Evolutionary conservation across 441 rosid genomes (phyloP), one percentile per base, ranked within the genome.

Genomic region (Omphalea diandra): DNA sequence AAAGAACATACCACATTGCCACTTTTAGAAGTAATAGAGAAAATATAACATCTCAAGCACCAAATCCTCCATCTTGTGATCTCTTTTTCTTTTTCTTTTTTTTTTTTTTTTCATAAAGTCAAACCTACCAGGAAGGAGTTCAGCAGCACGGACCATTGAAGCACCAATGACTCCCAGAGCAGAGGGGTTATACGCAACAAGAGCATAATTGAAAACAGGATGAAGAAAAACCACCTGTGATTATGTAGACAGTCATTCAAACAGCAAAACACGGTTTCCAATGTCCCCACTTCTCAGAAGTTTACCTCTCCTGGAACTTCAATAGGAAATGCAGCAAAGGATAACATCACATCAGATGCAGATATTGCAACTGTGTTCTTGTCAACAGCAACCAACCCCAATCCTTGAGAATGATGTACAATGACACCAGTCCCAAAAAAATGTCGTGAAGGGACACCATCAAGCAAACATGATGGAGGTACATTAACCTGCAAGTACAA

Each of bases 281-380:
- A 17, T 35, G 65, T 71, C 44, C 38, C 56, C 60, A 43, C 52
- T 60, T 32, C 36, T 47, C 36, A 41, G 71, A 70, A 63, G 36
- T 69, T 80, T 80, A 95, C 98, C 97, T 93, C 94, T 70, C 98
- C 99, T 24, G 98, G 98, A 83, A 93, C 86, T 87, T 95, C 99
- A 73, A 93, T 86, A 52, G 99, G 97, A 81, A 83, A 93, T 71
- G 98, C 99, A 74, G 97, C 94, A 78, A 95, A 95, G 22, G 99
- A 93, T 81, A 95, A 70, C 91, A 95, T 88, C 87, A 95, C 91
- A 79, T 95, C 99, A 61, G 93, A 89, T 44, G 91, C 82, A 81
- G 94, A 84, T 77, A 90, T 81, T 32, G 98, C 87, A 64, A 93
- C 97, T 9, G 94, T 93, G 77, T 89, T 93, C 85, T 84, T 90